phyloP scores from a whole-genome alignment of 495 filamentous ascomycete genomes.

The Friedmanniomyces simplex region DNA sequence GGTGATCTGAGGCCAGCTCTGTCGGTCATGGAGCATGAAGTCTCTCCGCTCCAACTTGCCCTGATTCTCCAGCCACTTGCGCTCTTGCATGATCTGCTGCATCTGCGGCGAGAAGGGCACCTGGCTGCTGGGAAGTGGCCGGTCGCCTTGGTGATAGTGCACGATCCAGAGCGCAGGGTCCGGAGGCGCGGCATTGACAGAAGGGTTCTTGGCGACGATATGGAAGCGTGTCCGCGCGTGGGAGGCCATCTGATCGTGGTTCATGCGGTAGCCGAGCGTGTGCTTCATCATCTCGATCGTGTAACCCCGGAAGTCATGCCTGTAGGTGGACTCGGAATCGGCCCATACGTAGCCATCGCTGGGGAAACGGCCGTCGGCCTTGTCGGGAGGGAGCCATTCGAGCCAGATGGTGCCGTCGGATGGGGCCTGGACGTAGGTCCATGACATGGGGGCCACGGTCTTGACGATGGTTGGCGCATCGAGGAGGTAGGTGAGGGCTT shows the following conservation, averaged over 20 bases:
- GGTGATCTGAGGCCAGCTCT: slow-evolving; percentile 78
- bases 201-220: slow-evolving; percentile 54
- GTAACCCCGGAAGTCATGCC: slow-evolving; percentile 55
- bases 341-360: slow-evolving; percentile 91
- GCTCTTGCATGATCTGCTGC: slow-evolving; percentile 50
- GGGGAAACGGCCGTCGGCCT: slow-evolving; percentile 48
- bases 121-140: slow-evolving; percentile 55
- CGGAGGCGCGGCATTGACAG: slow-evolving; percentile 48
- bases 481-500: slow-evolving; percentile 65
- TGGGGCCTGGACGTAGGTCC: slow-evolving; percentile 80
- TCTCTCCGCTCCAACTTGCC: slow-evolving; percentile 82
- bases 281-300: slow-evolving; percentile 73
- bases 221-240: slow-evolving; percentile 78
- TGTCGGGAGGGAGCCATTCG: slow-evolving; percentile 46
- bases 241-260: slow-evolving; percentile 52
- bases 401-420: slow-evolving; percentile 70
- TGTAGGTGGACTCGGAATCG: slow-evolving; percentile 60
- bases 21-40: slow-evolving; percentile 82
- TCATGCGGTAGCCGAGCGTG: slow-evolving; percentile 59
- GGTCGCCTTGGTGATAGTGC: slow-evolving; percentile 74
- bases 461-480: slow-evolving; percentile 71
- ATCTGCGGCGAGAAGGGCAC: slow-evolving; percentile 50
- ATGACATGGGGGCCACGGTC: slow-evolving; percentile 68
- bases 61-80: slow-evolving; percentile 59
- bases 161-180: slow-evolving; percentile 85